Percentiles rank a stretch among this genome's conserved stretches.
Evolutionary conservation across 106 monocot genomes (phyloP).

Genomic region (Acanthochlamys bracteata): DNA sequence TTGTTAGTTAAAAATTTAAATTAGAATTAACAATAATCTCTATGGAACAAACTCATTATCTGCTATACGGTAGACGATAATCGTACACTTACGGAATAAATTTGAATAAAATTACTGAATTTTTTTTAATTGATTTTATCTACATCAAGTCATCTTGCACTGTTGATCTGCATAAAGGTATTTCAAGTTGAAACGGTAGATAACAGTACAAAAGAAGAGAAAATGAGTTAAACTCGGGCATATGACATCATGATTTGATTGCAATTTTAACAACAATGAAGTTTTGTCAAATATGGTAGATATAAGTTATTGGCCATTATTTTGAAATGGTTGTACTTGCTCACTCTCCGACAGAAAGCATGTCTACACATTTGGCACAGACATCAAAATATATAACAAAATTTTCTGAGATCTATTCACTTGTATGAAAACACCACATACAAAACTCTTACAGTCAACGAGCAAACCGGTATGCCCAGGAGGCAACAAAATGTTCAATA

Average conservation of each 20-base stretch:
- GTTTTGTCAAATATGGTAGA: background rate
- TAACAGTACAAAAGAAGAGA: constrained; percentile 12
- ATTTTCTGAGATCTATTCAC: too few relatives aligned
- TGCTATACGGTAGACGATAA: too few relatives aligned
- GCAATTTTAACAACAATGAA: background rate
- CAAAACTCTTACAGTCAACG: too few relatives aligned
- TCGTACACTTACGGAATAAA: too few relatives aligned
- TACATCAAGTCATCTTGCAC: constrained; percentile 70
- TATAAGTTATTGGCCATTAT: background rate
- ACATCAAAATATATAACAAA: background rate
- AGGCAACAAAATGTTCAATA: too few relatives aligned
- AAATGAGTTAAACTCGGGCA: background rate
- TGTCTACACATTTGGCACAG: background rate
- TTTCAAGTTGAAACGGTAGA: constrained; percentile 69
- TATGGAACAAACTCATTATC: too few relatives aligned
- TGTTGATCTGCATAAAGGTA: constrained; percentile 80
- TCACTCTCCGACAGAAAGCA: background rate
- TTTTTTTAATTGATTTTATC: too few relatives aligned
- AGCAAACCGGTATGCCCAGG: too few relatives aligned
- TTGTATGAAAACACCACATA: too few relatives aligned
- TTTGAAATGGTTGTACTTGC: background rate
- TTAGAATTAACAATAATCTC: too few relatives aligned
- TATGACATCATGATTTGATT: background rate
- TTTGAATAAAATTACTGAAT: too few relatives aligned
- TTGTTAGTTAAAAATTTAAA: too few relatives aligned